Evolutionary conservation across 768 basidiomycete genomes (phyloP), one percentile per base, ranked within the genome.

Genomic region (Auriculariales sp.): DNA sequence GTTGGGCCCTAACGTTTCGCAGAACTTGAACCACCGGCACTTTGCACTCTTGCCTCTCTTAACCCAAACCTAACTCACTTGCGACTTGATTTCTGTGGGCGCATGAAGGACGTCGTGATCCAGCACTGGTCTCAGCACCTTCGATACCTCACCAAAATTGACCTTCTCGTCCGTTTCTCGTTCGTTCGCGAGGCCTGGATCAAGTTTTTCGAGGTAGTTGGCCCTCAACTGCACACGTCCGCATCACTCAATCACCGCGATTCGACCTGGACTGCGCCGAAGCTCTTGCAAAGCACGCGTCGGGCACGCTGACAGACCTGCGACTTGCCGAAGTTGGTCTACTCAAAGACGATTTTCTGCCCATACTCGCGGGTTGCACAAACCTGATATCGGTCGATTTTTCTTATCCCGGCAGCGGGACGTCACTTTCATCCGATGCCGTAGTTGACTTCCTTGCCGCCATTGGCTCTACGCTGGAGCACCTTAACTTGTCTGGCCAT

Each of bases 81-180:
- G 9, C 77, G 82, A 0, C 79, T 99, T 15, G 83, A 91, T 57
- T 80, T 78, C 55, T 97, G 93, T 54, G 94, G 94, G 3, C 78
- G 81, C 29, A 72, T 98, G 52, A 74, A 83, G 48, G 76, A 81
- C 55, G 53, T 66, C 0, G 75, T 79, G 33, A 64, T 88, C 44
- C 58, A 64, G 14, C 62, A 74, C 24, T 86, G 88, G 73, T 71
- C 71, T 34, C 69, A 64, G 3, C 72, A 73, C 0, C 71, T 99
- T 28, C 80, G 77, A 2, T 61, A 75, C 12, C 75, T 99, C 33
- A 73, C 66, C 3, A 75, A 77, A 29, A 57, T 99, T 12, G 81
- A 83, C 61, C 82, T 99, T 14, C 77, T 88, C 11, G 94, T 86
- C 0, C 91, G 90, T 2, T 92, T 89, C 65, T 78, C 90, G 19